Conservation (phyloP, 106 monocot genomes). For the Apostasia shenzhenica region DNA sequence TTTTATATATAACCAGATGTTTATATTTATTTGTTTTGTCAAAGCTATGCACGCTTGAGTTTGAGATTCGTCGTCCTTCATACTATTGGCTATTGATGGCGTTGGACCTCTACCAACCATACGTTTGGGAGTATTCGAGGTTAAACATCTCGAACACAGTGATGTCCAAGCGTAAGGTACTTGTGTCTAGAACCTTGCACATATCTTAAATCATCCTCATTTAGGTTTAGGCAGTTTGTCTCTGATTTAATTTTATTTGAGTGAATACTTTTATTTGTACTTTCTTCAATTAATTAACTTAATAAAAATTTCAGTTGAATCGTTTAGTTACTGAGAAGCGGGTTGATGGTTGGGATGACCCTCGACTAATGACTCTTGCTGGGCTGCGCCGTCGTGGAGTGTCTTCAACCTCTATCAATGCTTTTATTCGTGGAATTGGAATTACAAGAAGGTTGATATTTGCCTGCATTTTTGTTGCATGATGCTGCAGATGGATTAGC, state of each 20-base stretch:
- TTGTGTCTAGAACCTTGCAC: background rate
- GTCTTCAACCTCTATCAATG: constrained; percentile 85
- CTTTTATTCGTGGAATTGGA: constrained; percentile 92
- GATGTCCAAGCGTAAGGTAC: constrained; percentile 97
- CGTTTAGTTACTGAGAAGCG: constrained; percentile 75
- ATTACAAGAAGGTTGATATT: constrained; percentile 85
- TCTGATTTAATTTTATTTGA: too few relatives aligned
- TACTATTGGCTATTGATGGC: constrained; percentile 90
- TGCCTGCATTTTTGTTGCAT: background rate
- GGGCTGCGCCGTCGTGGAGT: constrained; percentile 87
- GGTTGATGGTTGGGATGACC: constrained; percentile 98
- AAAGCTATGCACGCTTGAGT: constrained; percentile 95
- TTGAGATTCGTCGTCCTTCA: constrained; percentile 93
- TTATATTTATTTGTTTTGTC: constrained; percentile 2
- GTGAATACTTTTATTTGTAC: background rate
- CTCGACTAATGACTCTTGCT: constrained; percentile 87
- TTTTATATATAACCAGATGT: too few relatives aligned
- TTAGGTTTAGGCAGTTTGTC: background rate
- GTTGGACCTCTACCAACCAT: constrained; percentile 79
- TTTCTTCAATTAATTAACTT: background rate
- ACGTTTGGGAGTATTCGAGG: constrained; percentile 98
- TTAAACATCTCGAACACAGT: constrained; percentile 91
- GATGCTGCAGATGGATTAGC: background rate
- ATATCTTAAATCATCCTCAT: too few relatives aligned
- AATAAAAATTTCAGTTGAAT: constrained; percentile 59